These are phyloP conservation scores for Trifolium pratense DNA, from an alignment of 306 rosid species.

Conservation along the genomic window DNA sequence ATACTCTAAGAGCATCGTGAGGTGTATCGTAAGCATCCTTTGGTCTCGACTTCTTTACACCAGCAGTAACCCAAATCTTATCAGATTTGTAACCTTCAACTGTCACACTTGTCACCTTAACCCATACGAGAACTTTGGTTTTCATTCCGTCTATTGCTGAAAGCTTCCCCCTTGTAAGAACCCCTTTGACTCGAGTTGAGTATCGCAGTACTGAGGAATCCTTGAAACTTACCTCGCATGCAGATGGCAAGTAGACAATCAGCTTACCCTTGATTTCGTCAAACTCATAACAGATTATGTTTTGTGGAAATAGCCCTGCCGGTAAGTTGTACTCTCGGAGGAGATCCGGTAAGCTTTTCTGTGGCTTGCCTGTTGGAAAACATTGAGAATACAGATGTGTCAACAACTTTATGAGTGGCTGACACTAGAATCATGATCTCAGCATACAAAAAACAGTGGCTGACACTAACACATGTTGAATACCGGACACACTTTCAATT, in stretches of 20 bases:
- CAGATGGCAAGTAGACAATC: conserved; percentile 80
- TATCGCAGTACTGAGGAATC: conserved; percentile 80
- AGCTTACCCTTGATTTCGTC: conserved; percentile 78
- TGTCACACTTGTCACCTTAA: conserved; percentile 76
- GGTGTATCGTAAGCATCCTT: conserved; percentile 75
- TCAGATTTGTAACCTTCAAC: conserved; percentile 89
- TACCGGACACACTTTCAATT: no score
- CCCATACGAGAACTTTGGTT: conserved; percentile 95
- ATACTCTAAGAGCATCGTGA: conserved; percentile 63
- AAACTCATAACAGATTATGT: conserved; percentile 79
- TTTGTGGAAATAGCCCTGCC: conserved; percentile 83
- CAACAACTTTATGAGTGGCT: no score
- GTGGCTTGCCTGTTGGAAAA: conserved; percentile 68
- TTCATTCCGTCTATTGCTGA: conserved; percentile 90
- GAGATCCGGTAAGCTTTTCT: conserved; percentile 80
- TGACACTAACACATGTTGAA: no score
- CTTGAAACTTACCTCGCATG: conserved; percentile 88
- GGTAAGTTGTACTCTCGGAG: conserved; percentile 93
- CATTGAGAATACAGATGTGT: not conserved
- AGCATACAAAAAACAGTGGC: conserved; percentile 12
- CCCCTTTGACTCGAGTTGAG: conserved; percentile 75
- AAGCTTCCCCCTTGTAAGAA: conserved; percentile 81
- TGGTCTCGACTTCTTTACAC: conserved; percentile 84
- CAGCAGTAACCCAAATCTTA: conserved; percentile 87
- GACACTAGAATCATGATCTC: not conserved